Percentiles rank a stretch among this genome's conserved stretches.
These are phyloP conservation scores for Acanthochlamys bracteata DNA, from an alignment of 106 monocot species.

Conservation along the genomic window DNA sequence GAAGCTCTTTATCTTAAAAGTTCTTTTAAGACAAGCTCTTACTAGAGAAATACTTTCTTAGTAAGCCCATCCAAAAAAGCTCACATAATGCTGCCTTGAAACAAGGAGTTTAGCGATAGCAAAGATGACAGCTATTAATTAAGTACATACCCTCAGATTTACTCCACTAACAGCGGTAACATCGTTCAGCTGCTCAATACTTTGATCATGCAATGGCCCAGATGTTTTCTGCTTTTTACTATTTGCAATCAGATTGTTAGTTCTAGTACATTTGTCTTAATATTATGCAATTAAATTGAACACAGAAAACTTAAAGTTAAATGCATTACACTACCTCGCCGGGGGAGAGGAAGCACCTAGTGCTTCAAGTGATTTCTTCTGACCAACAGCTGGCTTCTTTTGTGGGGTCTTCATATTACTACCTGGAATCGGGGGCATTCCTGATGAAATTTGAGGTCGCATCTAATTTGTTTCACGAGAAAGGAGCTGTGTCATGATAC, in stretches of 20 bases:
- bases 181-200: constrained; percentile 93
- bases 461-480: background rate
- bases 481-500: background rate
- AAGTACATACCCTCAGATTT: constrained; percentile 62
- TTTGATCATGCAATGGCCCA: constrained; percentile 64
- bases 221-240: constrained; percentile 89
- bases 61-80: no score
- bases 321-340: constrained; percentile 35
- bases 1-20: no score
- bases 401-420: constrained; percentile 7
- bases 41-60: no score
- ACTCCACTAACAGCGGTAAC: constrained; percentile 88
- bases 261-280: no score
- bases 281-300: no score
- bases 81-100: no score
- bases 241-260: no score
- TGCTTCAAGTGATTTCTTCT: constrained; percentile 49
- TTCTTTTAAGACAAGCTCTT: no score
- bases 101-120: no score
- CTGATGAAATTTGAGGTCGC: background rate
- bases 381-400: constrained; percentile 40
- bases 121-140: no score
- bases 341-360: constrained; percentile 19
- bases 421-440: background rate
- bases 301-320: no score